Evolutionary conservation across 1,284 basidiomycete genomes (phyloP).

Genomic region (Rhodotorula glutinis): DNA sequence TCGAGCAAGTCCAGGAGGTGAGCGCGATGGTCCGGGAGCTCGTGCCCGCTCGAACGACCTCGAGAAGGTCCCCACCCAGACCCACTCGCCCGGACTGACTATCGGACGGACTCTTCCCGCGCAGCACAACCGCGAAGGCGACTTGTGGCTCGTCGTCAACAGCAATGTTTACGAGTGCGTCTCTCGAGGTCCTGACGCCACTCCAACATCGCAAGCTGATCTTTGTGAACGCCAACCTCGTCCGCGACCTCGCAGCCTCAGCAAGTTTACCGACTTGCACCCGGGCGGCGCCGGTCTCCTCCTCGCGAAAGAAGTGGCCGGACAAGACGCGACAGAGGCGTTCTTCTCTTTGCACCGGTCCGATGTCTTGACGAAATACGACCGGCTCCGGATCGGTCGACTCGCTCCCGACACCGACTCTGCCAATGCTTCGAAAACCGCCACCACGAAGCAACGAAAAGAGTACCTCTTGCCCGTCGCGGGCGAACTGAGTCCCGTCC

Average conservation of each 20-base stretch:
- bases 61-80: not conserved
- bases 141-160: conserved; percentile 79
- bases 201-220: too few species aligned
- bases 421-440: conserved; percentile 50
- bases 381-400: conserved; percentile 37
- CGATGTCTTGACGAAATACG: conserved; percentile 63
- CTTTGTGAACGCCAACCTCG: too few species aligned
- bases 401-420: conserved; percentile 53
- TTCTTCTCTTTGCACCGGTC: conserved; percentile 79
- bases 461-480: conserved; percentile 39
- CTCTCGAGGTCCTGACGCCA: not conserved
- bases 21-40: conserved; percentile 15
- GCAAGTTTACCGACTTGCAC: conserved; percentile 71
- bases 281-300: conserved; percentile 78
- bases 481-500: conserved; percentile 60
- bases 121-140: conserved; percentile 71
- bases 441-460: conserved; percentile 46
- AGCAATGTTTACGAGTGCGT: conserved; percentile 60
- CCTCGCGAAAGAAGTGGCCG: conserved; percentile 54
- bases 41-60: not conserved
- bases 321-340: conserved; percentile 69
- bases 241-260: too few species aligned
- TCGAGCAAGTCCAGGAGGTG: conserved; percentile 52
- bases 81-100: too few species aligned
- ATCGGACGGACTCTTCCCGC: too few species aligned